Evolutionary conservation across 176 grass and related monocot species (phyloP).

Genomic region (Phoenix roebelenii): DNA sequence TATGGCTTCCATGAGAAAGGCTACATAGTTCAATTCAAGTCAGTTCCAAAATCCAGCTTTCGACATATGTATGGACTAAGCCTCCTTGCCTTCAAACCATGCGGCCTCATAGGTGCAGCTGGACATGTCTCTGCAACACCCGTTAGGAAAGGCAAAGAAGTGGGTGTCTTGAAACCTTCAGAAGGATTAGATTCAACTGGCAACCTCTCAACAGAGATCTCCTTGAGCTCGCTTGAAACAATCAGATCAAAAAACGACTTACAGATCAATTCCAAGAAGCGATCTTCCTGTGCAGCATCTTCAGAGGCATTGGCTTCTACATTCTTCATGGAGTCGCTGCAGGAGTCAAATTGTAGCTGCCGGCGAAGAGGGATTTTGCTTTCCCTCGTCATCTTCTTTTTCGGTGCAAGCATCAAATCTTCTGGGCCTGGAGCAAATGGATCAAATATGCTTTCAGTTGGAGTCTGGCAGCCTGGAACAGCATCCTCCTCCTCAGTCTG

Average conservation of each 20-base stretch:
- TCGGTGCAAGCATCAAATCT: constrained; percentile 36
- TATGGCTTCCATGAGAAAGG: no score
- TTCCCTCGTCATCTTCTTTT: constrained; percentile 35
- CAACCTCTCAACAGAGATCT: constrained; percentile 14
- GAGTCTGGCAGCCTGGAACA: constrained; percentile 31
- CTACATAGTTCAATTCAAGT: neutral
- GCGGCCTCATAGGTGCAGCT: constrained; percentile 29
- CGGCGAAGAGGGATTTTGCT: constrained; percentile 21
- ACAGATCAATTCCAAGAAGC: constrained; percentile 19
- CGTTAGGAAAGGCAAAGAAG: constrained; percentile 27
- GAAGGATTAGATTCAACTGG: constrained; percentile 2
- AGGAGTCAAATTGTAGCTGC: constrained; percentile 43
- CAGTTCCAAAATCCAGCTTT: constrained; percentile 47
- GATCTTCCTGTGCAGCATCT: constrained; percentile 38
- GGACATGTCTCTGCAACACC: constrained; percentile 52
- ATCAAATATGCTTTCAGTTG: constrained; percentile 55
- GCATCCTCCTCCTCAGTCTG: constrained; percentile 15
- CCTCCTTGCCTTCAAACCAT: constrained; percentile 14
- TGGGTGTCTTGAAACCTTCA: constrained; percentile 35
- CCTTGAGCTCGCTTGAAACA: constrained; percentile 24
- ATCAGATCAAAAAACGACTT: constrained; percentile 43
- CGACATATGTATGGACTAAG: constrained; percentile 39
- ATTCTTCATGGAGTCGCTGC: constrained; percentile 20
- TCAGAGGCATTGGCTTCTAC: constrained; percentile 19
- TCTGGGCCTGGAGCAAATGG: constrained; percentile 57